A percentile compares a stretch with the other conserved stretches of the same genome.
phyloP scores from a whole-genome alignment of 345 rosid species.

The Boechera divaricarpa region DNA sequence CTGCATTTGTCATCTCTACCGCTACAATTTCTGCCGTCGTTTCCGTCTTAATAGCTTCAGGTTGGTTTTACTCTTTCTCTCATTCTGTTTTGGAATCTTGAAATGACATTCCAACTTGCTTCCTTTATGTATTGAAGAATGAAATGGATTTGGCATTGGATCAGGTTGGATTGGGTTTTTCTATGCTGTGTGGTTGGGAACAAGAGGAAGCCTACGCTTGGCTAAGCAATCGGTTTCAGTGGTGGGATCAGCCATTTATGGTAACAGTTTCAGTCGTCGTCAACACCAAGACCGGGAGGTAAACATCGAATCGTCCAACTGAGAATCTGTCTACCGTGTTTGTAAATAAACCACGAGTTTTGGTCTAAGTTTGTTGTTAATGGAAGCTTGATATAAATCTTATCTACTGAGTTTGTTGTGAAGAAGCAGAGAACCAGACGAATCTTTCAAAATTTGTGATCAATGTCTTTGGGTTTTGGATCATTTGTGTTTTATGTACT shows the following conservation, averaged over 20 bases:
- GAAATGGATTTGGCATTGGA: conserved; percentile 37
- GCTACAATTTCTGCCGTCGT: conserved; percentile 66
- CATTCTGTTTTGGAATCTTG: conserved; percentile 33
- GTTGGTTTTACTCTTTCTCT: conserved; percentile 45
- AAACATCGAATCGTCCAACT: conserved; percentile 18
- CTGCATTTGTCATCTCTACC: conserved; percentile 70
- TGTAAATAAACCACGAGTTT: conserved; percentile 36
- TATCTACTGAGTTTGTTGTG: conserved; percentile 19
- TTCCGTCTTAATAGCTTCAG: conserved; percentile 67
- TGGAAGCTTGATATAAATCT: conserved; percentile 14
- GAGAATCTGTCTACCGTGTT: conserved; percentile 22
- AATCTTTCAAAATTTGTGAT: conserved; percentile 5
- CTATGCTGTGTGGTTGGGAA: conserved; percentile 70
- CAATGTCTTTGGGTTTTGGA: conserved; percentile 6
- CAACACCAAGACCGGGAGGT: conserved; percentile 40
- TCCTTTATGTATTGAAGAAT: conserved; percentile 20
- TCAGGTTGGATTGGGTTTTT: conserved; percentile 95
- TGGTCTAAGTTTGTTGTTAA: conserved; percentile 31
- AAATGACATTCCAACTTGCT: neutral
- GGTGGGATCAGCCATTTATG: conserved; percentile 69
- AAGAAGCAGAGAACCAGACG: conserved; percentile 25
- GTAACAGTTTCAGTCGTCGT: conserved; percentile 49
- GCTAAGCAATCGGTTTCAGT: conserved; percentile 63
- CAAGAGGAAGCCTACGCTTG: conserved; percentile 60
- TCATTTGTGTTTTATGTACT: conserved; percentile 29